Conservation (phyloP, 2,329 filamentous ascomycete genomes). For the Fusarium setosum region DNA sequence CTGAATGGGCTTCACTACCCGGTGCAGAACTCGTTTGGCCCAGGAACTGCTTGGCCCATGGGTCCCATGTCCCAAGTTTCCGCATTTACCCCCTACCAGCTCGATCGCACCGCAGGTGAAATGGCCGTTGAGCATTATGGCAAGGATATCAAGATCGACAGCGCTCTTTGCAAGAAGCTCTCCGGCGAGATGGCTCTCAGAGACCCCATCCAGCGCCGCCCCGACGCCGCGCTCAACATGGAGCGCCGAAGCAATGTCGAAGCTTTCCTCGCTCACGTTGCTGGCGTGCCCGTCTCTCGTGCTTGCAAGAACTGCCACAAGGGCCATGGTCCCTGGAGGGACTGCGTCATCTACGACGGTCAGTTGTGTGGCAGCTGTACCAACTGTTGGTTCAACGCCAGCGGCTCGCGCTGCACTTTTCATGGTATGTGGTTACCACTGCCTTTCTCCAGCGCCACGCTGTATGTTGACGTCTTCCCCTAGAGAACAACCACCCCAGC, state of each 20-base stretch:
- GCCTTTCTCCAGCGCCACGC: too few species aligned
- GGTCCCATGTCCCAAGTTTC: neutral
- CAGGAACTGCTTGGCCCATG: neutral
- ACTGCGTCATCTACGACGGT: slow-evolving; percentile 68
- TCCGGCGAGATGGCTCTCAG: slow-evolving; percentile 61
- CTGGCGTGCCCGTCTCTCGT: slow-evolving; percentile 59
- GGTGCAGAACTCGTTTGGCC: neutral
- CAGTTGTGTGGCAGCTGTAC: slow-evolving; percentile 72
- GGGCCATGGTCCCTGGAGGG: slow-evolving; percentile 69
- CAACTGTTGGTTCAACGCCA: slow-evolving; percentile 74
- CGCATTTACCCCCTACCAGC: neutral
- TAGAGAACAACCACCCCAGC: slow-evolving; percentile 38
- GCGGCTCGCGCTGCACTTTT: slow-evolving; percentile 69
- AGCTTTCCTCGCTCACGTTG: slow-evolving; percentile 67
- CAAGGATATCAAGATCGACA: slow-evolving; percentile 59
- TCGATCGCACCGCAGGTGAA: slow-evolving; percentile 55
- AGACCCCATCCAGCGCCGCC: slow-evolving; percentile 63
- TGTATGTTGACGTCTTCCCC: too few species aligned
- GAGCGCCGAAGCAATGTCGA: slow-evolving; percentile 70
- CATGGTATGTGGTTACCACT: slow-evolving; percentile 61
- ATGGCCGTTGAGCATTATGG: slow-evolving; percentile 62
- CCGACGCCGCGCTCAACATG: slow-evolving; percentile 66
- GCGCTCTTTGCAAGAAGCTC: slow-evolving; percentile 66
- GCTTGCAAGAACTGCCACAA: slow-evolving; percentile 71
- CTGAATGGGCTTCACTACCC: neutral